Conservation (phyloP, 768 basidiomycete genomes). For the Phaeotremella fagi region DNA sequence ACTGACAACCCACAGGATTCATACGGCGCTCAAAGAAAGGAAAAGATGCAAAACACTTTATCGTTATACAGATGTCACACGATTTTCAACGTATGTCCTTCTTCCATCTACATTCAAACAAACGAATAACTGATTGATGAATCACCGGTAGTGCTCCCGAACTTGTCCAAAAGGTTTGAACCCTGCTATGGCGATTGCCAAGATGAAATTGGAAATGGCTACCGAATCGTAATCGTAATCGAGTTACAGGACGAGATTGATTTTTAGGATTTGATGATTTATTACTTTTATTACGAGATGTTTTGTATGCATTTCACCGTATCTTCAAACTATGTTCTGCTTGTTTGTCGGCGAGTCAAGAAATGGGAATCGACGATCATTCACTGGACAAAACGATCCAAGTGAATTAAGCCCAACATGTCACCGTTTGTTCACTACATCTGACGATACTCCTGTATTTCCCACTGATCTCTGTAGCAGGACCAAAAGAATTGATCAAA, state of each 20-base stretch:
- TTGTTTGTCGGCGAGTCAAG: too few species aligned
- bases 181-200: constrained; percentile 83
- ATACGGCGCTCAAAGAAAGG: constrained; percentile 72
- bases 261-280: background rate
- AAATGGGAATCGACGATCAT: too few species aligned
- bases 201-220: constrained; percentile 76
- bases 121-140: background rate
- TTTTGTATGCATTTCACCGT: background rate
- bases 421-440: too few species aligned
- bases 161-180: constrained; percentile 98
- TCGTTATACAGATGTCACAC: constrained; percentile 97
- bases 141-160: constrained; percentile 61
- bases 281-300: too few species aligned
- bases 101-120: background rate
- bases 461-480: too few species aligned
- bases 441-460: too few species aligned
- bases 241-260: background rate
- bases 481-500: too few species aligned
- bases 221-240: constrained; percentile 14
- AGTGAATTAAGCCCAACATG: too few species aligned
- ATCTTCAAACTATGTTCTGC: background rate
- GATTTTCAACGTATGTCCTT: constrained; percentile 80
- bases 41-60: constrained; percentile 89
- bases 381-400: background rate
- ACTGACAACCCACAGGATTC: constrained; percentile 57